Evolutionary conservation across 2,329 filamentous ascomycete species (phyloP), one percentile per base, ranked within the genome.

Genomic region (Pseudocercospora vitis): DNA sequence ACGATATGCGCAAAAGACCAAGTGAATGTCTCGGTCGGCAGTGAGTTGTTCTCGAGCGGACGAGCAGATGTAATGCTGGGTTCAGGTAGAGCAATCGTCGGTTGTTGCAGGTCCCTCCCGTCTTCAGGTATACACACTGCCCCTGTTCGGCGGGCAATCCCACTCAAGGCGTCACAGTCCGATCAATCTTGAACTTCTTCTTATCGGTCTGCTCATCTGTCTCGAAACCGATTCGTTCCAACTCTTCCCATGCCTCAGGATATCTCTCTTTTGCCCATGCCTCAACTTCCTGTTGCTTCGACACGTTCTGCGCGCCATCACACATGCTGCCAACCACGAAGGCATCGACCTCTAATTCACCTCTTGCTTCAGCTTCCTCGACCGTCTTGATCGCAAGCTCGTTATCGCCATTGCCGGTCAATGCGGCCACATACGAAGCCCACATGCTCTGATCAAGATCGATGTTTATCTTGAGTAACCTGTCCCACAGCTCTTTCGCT

Each of bases 301-400:
- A 57, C 11, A 79, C 48, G 80, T 78, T 55, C 81, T 79, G 53
- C 80, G 90, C 79, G 7, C 83, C 85, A 63, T 92, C 94, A 70
- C 89, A 90, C 54, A 90, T 78, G 21, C 86, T 81, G 12, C 85
- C 89, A 44, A 96, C 91, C 88, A 88, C 86, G 66, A 83, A 80
- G 24, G 78, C 73, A 67, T 87, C 84, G n/a, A 88, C 86, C 57
- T 77, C 77, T 52, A 83, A 77, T 8, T 87, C 88, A 52, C 85
- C 81, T 52, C 83, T 82, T 46, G 76, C 76, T 60, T 86, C 80
- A 75, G 88, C 88, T 24, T 81, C 78, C 60, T 84, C 77, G 37
- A 96, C 76, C 28, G 89, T 75, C 53, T 78, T 74, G 62, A 84
- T 81, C 2, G 85, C 85, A 63, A 87, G 84, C 16, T 88, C 82